phyloP scores from a whole-genome alignment of 2,329 filamentous ascomycete species.

The Aspergillus unguis region DNA sequence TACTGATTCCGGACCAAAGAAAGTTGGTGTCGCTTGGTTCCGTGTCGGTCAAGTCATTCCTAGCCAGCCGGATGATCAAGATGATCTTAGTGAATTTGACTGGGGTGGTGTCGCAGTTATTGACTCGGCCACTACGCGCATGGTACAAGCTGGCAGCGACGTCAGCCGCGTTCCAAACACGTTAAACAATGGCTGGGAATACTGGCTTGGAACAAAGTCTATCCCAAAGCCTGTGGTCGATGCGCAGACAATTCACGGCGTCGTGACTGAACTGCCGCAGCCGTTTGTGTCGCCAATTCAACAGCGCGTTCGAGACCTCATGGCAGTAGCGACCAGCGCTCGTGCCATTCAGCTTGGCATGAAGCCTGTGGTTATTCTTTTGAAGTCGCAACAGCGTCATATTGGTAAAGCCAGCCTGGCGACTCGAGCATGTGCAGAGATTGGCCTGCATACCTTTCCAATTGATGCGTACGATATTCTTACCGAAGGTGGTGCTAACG shows the following conservation, averaged over 20 bases:
- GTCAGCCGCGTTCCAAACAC: constrained; percentile 75
- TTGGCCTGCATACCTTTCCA: constrained; percentile 82
- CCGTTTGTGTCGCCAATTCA: constrained; percentile 58
- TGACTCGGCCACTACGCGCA: constrained; percentile 79
- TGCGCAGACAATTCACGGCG: constrained; percentile 32
- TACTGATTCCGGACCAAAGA: constrained; percentile 40
- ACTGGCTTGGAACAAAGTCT: constrained; percentile 77
- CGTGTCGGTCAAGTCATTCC: constrained; percentile 71
- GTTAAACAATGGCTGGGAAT: constrained; percentile 77
- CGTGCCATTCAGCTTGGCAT: constrained; percentile 82
- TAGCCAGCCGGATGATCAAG: constrained; percentile 48
- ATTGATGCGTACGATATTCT: constrained; percentile 93
- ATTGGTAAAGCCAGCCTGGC: constrained; percentile 88
- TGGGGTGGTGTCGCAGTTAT: constrained; percentile 88
- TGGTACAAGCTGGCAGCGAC: constrained; percentile 87
- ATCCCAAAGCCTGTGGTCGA: constrained; percentile 50
- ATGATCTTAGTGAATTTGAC: constrained; percentile 61
- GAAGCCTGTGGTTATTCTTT: constrained; percentile 80
- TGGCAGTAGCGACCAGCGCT: constrained; percentile 83
- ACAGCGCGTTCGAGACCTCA: constrained; percentile 74
- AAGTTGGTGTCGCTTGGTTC: constrained; percentile 79
- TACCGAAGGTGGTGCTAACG: constrained; percentile 82
- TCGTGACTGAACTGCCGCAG: constrained; percentile 37
- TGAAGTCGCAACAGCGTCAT: constrained; percentile 87
- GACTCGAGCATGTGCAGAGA: constrained; percentile 73